These are phyloP conservation scores for Crucihimalaya himalaica DNA, from an alignment of 345 rosid species.

Conservation along the genomic window DNA sequence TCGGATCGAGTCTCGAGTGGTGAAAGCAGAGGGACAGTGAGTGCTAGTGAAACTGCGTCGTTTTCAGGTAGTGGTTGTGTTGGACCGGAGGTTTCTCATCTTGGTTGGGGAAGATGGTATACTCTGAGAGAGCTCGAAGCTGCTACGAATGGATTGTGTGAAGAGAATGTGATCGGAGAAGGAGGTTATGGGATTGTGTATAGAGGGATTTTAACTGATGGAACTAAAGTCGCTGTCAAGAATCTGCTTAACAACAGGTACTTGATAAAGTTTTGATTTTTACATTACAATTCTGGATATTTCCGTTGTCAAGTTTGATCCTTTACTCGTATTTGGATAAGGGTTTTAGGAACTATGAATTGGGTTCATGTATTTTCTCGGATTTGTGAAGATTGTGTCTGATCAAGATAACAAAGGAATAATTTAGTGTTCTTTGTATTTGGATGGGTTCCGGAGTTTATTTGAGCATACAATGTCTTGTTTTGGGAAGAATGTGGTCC, in stretches of 20 bases:
- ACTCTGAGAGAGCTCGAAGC: constrained; percentile 88
- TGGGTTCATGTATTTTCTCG: not conserved
- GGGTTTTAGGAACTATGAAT: constrained; percentile 3
- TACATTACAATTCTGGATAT: not conserved
- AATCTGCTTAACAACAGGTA: constrained; percentile 91
- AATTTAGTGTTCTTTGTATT: not conserved
- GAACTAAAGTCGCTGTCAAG: constrained; percentile 85
- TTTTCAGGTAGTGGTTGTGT: constrained; percentile 57
- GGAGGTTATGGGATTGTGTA: constrained; percentile 98
- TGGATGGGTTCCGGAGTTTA: not conserved
- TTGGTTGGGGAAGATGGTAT: constrained; percentile 98
- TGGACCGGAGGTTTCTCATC: constrained; percentile 95
- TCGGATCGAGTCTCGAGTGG: constrained; percentile 71
- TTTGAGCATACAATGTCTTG: not conserved
- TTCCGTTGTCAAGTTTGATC: not conserved
- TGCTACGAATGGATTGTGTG: constrained; percentile 80
- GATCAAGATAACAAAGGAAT: not conserved
- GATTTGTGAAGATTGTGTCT: not conserved
- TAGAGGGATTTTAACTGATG: constrained; percentile 71
- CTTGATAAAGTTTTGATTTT: not conserved
- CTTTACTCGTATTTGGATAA: not conserved
- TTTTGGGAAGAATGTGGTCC: constrained; percentile 21
- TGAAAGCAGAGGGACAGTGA: constrained; percentile 74
- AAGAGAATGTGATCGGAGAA: constrained; percentile 94
- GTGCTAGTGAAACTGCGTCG: constrained; percentile 65